These are phyloP conservation scores for Blastobotrys peoriensis DNA, from an alignment of 805 yeast species.

Conservation along the genomic window DNA sequence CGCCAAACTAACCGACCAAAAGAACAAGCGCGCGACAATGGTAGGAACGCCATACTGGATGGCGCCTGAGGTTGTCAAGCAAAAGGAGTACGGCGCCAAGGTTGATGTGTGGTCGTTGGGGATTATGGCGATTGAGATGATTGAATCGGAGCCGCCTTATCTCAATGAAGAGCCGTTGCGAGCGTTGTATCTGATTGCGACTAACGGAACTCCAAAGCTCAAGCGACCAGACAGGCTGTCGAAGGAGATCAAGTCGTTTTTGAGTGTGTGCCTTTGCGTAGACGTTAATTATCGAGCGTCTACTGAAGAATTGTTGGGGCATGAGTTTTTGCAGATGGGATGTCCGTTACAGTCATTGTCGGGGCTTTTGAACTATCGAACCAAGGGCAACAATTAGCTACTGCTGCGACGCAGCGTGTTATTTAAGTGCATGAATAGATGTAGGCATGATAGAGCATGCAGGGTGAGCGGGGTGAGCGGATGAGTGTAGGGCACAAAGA, in stretches of 20 bases:
- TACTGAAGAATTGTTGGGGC: constrained; percentile 64
- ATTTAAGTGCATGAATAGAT: no score
- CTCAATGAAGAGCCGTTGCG: constrained; percentile 72
- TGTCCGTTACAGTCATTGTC: constrained; percentile 18
- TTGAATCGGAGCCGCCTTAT: constrained; percentile 81
- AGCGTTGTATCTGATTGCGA: constrained; percentile 70
- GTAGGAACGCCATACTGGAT: constrained; percentile 89
- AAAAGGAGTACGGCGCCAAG: constrained; percentile 74
- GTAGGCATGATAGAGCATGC: no score
- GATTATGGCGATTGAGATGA: constrained; percentile 83
- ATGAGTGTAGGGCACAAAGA: no score
- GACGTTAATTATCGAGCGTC: constrained; percentile 75
- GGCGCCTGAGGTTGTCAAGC: constrained; percentile 83
- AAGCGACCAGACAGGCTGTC: constrained; percentile 82
- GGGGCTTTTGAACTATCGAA: constrained; percentile 18
- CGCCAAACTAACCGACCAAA: constrained; percentile 80
- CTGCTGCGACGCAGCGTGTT: no score
- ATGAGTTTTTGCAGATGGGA: constrained; percentile 42
- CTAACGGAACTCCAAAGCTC: constrained; percentile 88
- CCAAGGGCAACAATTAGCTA: constrained; percentile 6
- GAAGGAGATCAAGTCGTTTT: constrained; percentile 56
- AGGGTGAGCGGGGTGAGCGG: no score
- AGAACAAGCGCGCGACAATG: constrained; percentile 76
- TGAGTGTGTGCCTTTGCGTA: constrained; percentile 75
- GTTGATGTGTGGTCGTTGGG: constrained; percentile 82